Evolutionary conservation across 2,329 filamentous ascomycete species (phyloP).

Genomic region (Dothidotthia symphoricarpi): DNA sequence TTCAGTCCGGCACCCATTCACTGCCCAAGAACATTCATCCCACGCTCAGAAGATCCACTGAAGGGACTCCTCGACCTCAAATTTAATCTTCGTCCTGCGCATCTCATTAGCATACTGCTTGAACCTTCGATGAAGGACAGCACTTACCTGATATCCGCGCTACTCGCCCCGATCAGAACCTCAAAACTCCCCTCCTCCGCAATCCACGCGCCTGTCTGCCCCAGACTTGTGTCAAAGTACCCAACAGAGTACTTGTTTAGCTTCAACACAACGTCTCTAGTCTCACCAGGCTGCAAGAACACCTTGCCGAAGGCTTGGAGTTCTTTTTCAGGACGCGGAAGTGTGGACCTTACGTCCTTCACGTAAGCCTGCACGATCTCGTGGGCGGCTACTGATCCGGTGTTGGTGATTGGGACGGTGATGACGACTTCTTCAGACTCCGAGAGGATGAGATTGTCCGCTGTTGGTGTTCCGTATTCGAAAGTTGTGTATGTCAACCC

Average conservation of each 20-base stretch:
- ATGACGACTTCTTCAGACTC: constrained; percentile 50
- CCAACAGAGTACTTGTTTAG: constrained; percentile 51
- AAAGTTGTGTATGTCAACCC: constrained; percentile 77
- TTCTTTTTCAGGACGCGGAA: constrained; percentile 69
- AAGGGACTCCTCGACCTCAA: constrained; percentile 64
- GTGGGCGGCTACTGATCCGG: constrained; percentile 56
- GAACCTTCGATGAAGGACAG: not conserved
- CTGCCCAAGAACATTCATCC: too few relatives aligned
- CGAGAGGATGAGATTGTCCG: constrained; percentile 51
- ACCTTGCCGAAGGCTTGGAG: constrained; percentile 62
- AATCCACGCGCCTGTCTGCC: constrained; percentile 55
- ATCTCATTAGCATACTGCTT: constrained; percentile 11
- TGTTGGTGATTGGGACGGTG: constrained; percentile 55
- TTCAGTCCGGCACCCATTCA: too few relatives aligned
- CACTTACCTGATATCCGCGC: constrained; percentile 61
- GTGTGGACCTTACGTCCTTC: constrained; percentile 59
- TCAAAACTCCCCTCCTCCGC: constrained; percentile 64
- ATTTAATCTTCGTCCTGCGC: constrained; percentile 49
- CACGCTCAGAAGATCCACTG: constrained; percentile 59
- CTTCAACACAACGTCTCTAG: constrained; percentile 31
- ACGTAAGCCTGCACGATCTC: constrained; percentile 70
- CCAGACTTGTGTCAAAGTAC: constrained; percentile 62
- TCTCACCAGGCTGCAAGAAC: constrained; percentile 39
- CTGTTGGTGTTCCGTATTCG: constrained; percentile 58
- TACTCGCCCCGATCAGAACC: constrained; percentile 61